Base-by-base conservation (phyloP, 768 basidiomycete species). In the Lepiota brunneoincarnata region DNA sequence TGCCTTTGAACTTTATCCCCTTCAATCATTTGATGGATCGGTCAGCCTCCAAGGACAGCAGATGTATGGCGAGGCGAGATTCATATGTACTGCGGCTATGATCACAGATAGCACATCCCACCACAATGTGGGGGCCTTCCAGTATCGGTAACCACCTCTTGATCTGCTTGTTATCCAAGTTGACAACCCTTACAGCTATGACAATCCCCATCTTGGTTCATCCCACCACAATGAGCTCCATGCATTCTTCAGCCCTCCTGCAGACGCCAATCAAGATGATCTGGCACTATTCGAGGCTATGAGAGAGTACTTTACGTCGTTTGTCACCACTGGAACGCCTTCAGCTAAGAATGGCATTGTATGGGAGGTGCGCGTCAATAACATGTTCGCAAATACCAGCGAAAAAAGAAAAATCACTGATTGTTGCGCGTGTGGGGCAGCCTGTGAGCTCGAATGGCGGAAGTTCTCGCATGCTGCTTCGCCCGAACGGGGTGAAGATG, bases 1-100 rank as follows among this genome's bases (percentile, higher is more conserved):
- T 4, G 71, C 69, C 12, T 40, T 74, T 10, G 53, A 60, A 4
- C 59, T 67, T 6, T 77, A 77, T 53, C 73, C 75, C 0, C 54
- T 75, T 18, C 48, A 57, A 4, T 64, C 66, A 38, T 77, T 65
- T 59, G 56, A 63, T 31, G 61, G 56, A 10, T 72, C 69, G 6
- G 66, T 73, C 35, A 71, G 72, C 48, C 62, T 72, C 7, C 74
- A 75, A 56, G 73, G 68, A 9, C 72, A 74, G 45, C 72, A 74
- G 56, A 76, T 77, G 71, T 77, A 76, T 55, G 75, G 75, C 26
- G 75, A 77, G 52, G 66, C 66, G 49, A 59, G 75, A 44, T 76
- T 73, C 46, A 75, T 77, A 15, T 77, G 75, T 53, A 71, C 69
- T 6, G 73, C 75, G 12, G 58, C 60, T 11, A 59, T 75, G 63